phyloP scores from a whole-genome alignment of 202 grass and related monocot species.

The Zizania palustris region DNA sequence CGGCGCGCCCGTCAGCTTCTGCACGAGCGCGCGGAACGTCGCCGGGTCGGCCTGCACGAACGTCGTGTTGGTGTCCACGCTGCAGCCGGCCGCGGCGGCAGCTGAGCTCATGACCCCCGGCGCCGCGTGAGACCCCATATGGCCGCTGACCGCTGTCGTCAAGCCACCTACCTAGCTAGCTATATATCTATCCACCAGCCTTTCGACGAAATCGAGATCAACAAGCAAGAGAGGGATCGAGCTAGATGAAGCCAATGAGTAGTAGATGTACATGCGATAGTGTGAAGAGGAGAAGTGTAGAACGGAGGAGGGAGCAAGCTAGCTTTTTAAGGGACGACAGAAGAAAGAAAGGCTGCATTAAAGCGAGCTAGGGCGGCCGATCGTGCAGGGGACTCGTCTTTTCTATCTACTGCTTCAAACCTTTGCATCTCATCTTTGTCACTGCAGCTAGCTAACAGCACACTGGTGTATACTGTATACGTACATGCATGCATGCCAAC shows the following conservation, averaged over 20 bases:
- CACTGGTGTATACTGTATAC: neutral
- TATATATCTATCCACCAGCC: neutral
- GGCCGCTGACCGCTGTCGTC: constrained; percentile 11
- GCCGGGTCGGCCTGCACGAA: constrained; percentile 71
- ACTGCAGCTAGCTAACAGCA: neutral
- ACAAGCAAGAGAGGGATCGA: neutral
- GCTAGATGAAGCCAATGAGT: neutral
- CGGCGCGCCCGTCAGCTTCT: constrained; percentile 65
- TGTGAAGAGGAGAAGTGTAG: neutral
- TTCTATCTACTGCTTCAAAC: constrained; percentile 40
- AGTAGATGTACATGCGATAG: neutral
- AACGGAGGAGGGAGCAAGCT: neutral
- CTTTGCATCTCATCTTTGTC: constrained; percentile 38
- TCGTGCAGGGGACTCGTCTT: neutral
- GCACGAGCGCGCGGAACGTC: constrained; percentile 69
- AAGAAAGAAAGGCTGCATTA: constrained; percentile 43
- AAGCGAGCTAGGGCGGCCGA: constrained; percentile 33
- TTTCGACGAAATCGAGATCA: neutral
- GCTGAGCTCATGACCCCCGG: constrained; percentile 21
- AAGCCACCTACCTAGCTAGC: neutral
- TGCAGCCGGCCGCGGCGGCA: neutral
- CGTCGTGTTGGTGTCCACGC: constrained; percentile 54
- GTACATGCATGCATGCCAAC: neutral
- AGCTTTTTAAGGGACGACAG: constrained; percentile 52
- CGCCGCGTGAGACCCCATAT: constrained; percentile 35